Base-by-base conservation (phyloP, 345 rosid genomes). In the Laguncularia racemosa region DNA sequence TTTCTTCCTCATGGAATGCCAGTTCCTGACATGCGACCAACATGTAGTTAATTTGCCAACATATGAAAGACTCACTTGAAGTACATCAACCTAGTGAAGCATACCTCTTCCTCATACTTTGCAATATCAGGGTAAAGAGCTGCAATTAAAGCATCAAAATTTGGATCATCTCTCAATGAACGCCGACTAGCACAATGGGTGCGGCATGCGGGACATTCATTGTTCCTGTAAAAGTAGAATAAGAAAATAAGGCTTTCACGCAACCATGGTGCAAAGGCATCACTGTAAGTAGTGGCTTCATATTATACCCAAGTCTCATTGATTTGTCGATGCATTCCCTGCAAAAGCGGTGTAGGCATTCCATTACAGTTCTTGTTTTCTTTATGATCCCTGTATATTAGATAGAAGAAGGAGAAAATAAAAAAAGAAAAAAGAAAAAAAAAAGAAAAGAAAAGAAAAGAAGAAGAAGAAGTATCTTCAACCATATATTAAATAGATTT, bases 181-280 rank as follows among this genome's bases (percentile, higher is more conserved):
- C 98, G 98, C 19, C 97, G 83, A 67, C 97, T 92, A 56, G 98
- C 93, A 76, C 93, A 86, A 73, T 92, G 98, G 40, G 93, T 89
- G 74, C 98, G 93, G 67, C 96, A 92, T 65, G 98, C 89, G 71
- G 98, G 98, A 66, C 98, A 92, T 72, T 92, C 98, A 54, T 86
- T 89, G 66, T 92, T 92, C 82, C 98, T 92, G 80, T 69, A 79
- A 69, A 56, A 52, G 50, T 59, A 49, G 55, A 61, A 52, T 66
- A 71, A 40, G 55, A 46, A 50, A 44, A 57, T 51, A 16, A 50
- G 17, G 28, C 45, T 44, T 45, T 59, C 64, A 6, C 48, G 7
- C 63, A 49, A 51, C 50, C 51, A 45, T 16, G 20, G 23, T n/a
- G 17, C 49, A 13, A 16, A 13, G n/a, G 17, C 43, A n/a, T 14